phyloP scores from a whole-genome alignment of 306 rosid genomes.

The Betula pendula region DNA sequence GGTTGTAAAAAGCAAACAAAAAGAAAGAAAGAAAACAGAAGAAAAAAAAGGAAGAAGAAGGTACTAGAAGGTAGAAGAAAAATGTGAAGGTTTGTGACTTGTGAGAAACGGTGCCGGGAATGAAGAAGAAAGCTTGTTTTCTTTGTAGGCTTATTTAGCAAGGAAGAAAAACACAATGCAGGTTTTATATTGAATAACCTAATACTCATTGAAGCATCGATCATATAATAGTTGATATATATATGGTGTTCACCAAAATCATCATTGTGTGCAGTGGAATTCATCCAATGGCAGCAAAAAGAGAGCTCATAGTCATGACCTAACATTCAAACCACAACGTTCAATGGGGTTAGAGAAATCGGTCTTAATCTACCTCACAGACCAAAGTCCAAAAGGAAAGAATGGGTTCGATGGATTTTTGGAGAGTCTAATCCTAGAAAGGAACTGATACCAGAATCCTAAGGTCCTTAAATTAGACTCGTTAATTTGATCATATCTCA shows the following conservation, averaged over 20 bases:
- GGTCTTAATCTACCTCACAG: constrained; percentile 32
- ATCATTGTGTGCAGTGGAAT: constrained; percentile 19
- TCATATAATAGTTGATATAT: constrained; percentile 10
- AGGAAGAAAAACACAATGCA: constrained; percentile 19
- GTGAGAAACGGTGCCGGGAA: no score
- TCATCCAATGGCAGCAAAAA: background rate
- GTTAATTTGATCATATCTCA: background rate
- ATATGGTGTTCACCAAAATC: constrained; percentile 12
- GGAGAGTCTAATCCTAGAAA: constrained; percentile 26
- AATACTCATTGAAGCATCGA: constrained; percentile 21
- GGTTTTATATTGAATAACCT: constrained; percentile 28
- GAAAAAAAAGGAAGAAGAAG: no score
- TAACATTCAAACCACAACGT: constrained; percentile 28
- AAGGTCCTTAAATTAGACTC: constrained; percentile 14
- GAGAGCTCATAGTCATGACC: constrained; percentile 5
- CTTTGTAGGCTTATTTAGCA: no score
- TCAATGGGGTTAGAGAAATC: constrained; percentile 10
- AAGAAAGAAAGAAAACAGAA: no score
- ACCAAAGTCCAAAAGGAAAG: constrained; percentile 24
- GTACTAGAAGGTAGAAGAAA: no score
- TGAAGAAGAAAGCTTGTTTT: no score
- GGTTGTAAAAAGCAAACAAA: no score
- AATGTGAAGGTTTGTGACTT: no score
- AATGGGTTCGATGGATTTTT: constrained; percentile 32
- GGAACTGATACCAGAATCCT: constrained; percentile 42